Evolutionary conservation across 2,329 filamentous ascomycete species (phyloP).

Genomic region (Endocalyx cinctus): DNA sequence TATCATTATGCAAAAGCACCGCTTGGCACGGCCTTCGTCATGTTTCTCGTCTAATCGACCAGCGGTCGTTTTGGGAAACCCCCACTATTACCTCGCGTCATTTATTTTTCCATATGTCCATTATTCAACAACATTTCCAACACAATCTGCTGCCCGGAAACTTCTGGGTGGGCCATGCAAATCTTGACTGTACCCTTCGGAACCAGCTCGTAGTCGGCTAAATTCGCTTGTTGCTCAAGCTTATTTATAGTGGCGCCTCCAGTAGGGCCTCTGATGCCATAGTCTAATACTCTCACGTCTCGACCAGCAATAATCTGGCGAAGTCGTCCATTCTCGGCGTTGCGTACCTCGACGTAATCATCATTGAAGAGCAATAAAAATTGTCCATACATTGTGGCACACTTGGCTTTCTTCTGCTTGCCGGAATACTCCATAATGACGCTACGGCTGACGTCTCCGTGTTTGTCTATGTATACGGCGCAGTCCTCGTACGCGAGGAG

Average conservation of each 20-base stretch:
- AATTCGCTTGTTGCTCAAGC: conserved; percentile 26
- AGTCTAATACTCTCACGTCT: conserved; percentile 86
- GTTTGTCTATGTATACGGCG: conserved; percentile 96
- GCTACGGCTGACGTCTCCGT: conserved; percentile 88
- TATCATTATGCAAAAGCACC: no score
- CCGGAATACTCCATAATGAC: conserved; percentile 99
- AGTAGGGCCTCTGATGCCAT: conserved; percentile 64
- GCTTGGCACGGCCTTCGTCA: no score
- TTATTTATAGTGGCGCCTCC: conserved; percentile 35
- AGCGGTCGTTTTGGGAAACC: no score
- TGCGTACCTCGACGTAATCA: conserved; percentile 95
- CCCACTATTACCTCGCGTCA: no score
- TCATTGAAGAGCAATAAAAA: conserved; percentile 92
- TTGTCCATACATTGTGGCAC: conserved; percentile 83
- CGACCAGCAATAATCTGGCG: conserved; percentile 91
- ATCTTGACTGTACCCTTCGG: conserved; percentile 82
- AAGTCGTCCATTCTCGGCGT: conserved; percentile 89
- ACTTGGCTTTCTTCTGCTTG: conserved; percentile 70
- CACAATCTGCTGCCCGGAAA: conserved; percentile 78
- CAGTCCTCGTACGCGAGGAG: conserved; percentile 92
- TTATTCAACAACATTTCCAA: conserved; percentile 91
- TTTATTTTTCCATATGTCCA: conserved; percentile 58
- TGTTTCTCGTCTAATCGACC: no score
- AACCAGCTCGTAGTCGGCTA: conserved; percentile 35
- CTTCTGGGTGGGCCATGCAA: conserved; percentile 88